phyloP scores from a whole-genome alignment of 805 yeast genomes.

The Candida boleticola region DNA sequence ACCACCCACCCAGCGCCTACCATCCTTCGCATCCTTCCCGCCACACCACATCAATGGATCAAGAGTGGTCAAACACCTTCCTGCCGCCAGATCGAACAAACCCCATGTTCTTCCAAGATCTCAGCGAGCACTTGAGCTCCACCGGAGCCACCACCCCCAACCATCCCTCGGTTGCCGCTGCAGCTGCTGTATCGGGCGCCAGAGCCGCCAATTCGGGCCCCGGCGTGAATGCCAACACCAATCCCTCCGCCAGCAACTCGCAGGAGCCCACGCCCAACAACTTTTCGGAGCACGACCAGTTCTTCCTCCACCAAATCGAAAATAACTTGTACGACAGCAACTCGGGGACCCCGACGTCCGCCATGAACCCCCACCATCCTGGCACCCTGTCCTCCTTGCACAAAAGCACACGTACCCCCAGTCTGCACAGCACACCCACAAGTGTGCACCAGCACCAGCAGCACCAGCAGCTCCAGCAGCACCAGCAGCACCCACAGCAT shows the following conservation, averaged over 20 bases:
- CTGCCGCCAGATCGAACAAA: conserved; percentile 2
- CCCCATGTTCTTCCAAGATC: conserved; percentile 2
- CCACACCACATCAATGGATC: too few species aligned
- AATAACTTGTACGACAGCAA: conserved; percentile 22
- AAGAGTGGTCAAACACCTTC: conserved; percentile 5
- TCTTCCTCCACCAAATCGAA: conserved; percentile 29
- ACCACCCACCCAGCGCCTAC: too few species aligned
- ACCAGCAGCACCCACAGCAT: conserved; percentile 7
- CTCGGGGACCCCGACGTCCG: conserved; percentile 8
- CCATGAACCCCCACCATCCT: conserved; percentile 1
- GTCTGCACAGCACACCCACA: background rate
- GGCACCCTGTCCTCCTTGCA: too few species aligned
- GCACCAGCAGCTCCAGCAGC: conserved; percentile 7
- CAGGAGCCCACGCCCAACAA: conserved; percentile 8
- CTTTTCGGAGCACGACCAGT: conserved; percentile 23
- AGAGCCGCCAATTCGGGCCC: background rate
- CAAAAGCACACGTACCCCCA: conserved; percentile 5
- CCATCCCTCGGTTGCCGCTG: conserved; percentile 1
- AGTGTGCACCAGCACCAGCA: conserved; percentile 3
- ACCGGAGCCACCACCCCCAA: conserved; percentile 1
- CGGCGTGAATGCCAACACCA: too few species aligned
- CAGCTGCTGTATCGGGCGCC: background rate
- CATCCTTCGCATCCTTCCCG: too few species aligned
- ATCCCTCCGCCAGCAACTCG: background rate
- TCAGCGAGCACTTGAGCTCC: background rate